Evolutionary conservation across 495 filamentous ascomycete species (phyloP).

Genomic region (Aspergillus coremiiformis): DNA sequence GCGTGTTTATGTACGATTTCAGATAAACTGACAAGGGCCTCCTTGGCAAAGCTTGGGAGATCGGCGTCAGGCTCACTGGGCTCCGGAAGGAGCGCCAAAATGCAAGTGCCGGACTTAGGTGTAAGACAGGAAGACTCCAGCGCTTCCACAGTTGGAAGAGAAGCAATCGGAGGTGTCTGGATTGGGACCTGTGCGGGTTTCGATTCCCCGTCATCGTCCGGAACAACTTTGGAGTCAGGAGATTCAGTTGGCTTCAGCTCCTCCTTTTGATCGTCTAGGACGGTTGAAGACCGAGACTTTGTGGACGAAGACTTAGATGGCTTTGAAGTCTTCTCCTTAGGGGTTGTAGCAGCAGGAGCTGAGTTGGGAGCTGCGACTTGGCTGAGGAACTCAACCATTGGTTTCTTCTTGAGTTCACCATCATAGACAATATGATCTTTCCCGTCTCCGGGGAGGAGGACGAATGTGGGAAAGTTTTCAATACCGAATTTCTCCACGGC

Average conservation of each 20-base stretch:
- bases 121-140: slow-evolving; percentile 66
- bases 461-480: slow-evolving; percentile 66
- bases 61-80: slow-evolving; percentile 42
- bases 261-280: slow-evolving; percentile 22
- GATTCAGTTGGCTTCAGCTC: slow-evolving; percentile 40
- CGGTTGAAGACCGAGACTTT: neutral
- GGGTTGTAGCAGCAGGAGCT: slow-evolving; percentile 53
- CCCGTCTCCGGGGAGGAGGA: slow-evolving; percentile 71
- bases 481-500: slow-evolving; percentile 70
- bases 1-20: slow-evolving; percentile 69
- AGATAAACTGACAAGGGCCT: slow-evolving; percentile 59
- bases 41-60: slow-evolving; percentile 33
- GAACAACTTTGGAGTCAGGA: slow-evolving; percentile 34
- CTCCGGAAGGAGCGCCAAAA: slow-evolving; percentile 69
- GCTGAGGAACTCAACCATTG: slow-evolving; percentile 75
- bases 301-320: slow-evolving; percentile 23
- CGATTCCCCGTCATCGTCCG: slow-evolving; percentile 28
- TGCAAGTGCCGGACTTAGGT: slow-evolving; percentile 71
- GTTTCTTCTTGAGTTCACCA: slow-evolving; percentile 79
- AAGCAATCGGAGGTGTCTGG: slow-evolving; percentile 35
- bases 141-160: slow-evolving; percentile 48
- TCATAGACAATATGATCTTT: slow-evolving; percentile 64
- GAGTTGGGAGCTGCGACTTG: slow-evolving; percentile 68
- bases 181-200: slow-evolving; percentile 43
- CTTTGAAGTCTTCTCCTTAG: slow-evolving; percentile 39